phyloP scores from a whole-genome alignment of 1,139 yeast species.

The Pichia inconspicua region DNA sequence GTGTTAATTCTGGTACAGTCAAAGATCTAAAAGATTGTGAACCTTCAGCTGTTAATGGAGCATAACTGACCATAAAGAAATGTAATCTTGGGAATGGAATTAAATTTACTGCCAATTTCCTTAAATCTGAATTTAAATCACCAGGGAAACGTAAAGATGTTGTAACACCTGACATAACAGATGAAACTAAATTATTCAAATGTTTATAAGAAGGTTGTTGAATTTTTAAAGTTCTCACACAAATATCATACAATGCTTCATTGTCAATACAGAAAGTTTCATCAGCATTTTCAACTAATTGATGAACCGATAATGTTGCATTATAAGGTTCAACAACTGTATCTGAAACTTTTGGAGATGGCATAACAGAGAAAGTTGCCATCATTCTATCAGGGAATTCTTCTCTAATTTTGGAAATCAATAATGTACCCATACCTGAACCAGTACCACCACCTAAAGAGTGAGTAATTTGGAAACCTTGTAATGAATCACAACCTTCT shows the following conservation, averaged over 20 bases:
- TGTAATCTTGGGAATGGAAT: constrained; percentile 94
- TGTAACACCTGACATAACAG: constrained; percentile 91
- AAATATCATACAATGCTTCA: constrained; percentile 84
- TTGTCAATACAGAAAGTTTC: constrained; percentile 93
- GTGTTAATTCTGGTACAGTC: constrained; percentile 85
- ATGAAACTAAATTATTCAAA: constrained; percentile 72
- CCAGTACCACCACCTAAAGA: constrained; percentile 97
- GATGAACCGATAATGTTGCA: constrained; percentile 88
- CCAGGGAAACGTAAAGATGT: constrained; percentile 90
- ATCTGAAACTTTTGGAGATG: constrained; percentile 85
- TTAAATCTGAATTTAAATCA: constrained; percentile 82
- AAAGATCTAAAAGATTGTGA: constrained; percentile 77
- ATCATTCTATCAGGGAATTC: constrained; percentile 93
- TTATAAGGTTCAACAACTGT: constrained; percentile 93
- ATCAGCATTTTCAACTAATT: constrained; percentile 81
- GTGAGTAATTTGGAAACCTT: constrained; percentile 91
- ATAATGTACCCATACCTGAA: constrained; percentile 88
- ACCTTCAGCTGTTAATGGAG: constrained; percentile 77
- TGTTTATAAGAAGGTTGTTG: constrained; percentile 72
- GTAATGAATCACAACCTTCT: constrained; percentile 84
- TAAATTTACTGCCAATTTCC: constrained; percentile 86
- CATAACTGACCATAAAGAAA: constrained; percentile 91
- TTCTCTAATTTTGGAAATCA: constrained; percentile 73
- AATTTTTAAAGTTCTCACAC: constrained; percentile 76
- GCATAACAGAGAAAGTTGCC: constrained; percentile 90